phyloP scores from a whole-genome alignment of 2,329 filamentous ascomycete species.

The Coleophoma eucalyptorum region DNA sequence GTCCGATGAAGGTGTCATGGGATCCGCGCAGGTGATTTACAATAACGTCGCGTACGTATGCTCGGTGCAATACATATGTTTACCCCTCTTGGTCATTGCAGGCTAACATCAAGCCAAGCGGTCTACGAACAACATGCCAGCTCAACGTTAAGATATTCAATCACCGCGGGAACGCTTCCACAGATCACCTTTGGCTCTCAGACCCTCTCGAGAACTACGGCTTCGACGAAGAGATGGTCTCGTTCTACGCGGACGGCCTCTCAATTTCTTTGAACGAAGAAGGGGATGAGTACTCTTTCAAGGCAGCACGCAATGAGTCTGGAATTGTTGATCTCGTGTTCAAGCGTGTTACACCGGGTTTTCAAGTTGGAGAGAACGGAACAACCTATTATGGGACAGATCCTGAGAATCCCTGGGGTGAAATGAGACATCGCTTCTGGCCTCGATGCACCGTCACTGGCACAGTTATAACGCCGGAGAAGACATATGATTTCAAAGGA shows the following conservation, averaged over 20 bases:
- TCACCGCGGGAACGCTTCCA: slow-evolving; percentile 53
- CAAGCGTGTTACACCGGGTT: slow-evolving; percentile 72
- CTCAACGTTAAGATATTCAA: slow-evolving; percentile 95
- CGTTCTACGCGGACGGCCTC: slow-evolving; percentile 83
- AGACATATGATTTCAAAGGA: slow-evolving; percentile 78
- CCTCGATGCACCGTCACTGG: slow-evolving; percentile 80
- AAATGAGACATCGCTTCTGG: slow-evolving; percentile 93
- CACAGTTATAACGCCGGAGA: slow-evolving; percentile 77
- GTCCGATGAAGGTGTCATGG: slow-evolving; percentile 71
- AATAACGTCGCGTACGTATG: slow-evolving; percentile 83
- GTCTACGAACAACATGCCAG: slow-evolving; percentile 84
- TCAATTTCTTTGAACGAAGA: slow-evolving; percentile 84
- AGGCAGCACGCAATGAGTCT: slow-evolving; percentile 78
- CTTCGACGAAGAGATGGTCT: slow-evolving; percentile 79
- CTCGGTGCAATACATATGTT: slow-evolving; percentile 8
- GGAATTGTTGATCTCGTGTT: slow-evolving; percentile 84
- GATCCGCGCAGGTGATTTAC: slow-evolving; percentile 89
- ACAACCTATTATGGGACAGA: slow-evolving; percentile 85
- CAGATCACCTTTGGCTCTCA: slow-evolving; percentile 78
- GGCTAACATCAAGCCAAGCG: slow-evolving; percentile 47
- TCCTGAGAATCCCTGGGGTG: slow-evolving; percentile 80
- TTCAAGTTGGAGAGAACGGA: slow-evolving; percentile 80
- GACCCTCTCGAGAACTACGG: slow-evolving; percentile 74
- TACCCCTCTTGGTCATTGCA: background rate
- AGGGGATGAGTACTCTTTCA: slow-evolving; percentile 79